A percentile compares a stretch with the other conserved stretches of the same genome.
Conservation (phyloP, 345 rosid species). For the Acer negundo region DNA sequence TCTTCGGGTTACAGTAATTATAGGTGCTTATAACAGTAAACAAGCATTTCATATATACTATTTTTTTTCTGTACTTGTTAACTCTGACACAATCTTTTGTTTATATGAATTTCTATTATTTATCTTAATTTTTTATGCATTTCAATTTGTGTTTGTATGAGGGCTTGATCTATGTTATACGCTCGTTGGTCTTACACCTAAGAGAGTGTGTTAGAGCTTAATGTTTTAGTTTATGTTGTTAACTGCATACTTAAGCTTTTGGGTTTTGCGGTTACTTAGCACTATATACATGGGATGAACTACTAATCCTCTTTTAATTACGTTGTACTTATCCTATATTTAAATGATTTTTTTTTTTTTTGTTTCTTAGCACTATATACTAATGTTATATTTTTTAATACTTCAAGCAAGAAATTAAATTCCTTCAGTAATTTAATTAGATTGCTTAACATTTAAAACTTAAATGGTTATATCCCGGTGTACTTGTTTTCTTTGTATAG, state of each 20-base stretch:
- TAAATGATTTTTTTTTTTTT: neutral
- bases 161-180: neutral
- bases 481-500: slow-evolving; percentile 1
- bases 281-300: neutral
- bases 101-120: too few species aligned
- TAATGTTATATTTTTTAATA: neutral
- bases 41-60: neutral
- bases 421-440: neutral
- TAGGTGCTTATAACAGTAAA: neutral
- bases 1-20: slow-evolving; percentile 73
- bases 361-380: neutral
- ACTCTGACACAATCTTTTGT: neutral
- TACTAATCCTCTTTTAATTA: neutral
- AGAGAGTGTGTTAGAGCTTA: neutral
- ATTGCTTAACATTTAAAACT: neutral
- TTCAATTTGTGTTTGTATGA: neutral
- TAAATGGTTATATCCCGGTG: neutral
- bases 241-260: neutral
- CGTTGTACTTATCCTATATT: neutral
- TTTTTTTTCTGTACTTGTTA: neutral
- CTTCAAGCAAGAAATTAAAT: slow-evolving; percentile 1
- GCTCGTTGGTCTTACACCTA: neutral
- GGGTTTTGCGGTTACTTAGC: neutral
- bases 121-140: too few species aligned
- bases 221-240: neutral